A percentile compares a stretch with the other conserved stretches of the same genome.
phyloP scores from a whole-genome alignment of 306 rosid species.

The Cotoneaster glaucophyllus region DNA sequence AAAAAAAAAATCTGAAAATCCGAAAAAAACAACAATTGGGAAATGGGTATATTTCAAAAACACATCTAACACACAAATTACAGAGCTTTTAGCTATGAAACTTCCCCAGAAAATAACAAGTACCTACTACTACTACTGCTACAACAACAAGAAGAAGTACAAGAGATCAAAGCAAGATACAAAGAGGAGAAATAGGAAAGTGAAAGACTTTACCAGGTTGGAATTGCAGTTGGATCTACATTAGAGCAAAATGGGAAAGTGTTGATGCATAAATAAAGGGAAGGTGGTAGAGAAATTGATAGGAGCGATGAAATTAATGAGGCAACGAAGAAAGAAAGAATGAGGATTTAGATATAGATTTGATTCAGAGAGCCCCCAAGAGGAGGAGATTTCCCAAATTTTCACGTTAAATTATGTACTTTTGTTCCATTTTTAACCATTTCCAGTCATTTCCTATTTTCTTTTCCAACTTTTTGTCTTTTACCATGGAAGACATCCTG shows the following conservation, averaged over 20 bases:
- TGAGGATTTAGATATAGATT: slow-evolving; percentile 19
- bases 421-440: neutral
- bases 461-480: neutral
- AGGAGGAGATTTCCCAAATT: slow-evolving; percentile 1
- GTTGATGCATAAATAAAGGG: neutral
- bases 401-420: neutral
- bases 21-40: neutral
- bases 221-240: slow-evolving; percentile 24
- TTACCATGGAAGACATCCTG: neutral
- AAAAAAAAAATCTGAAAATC: neutral
- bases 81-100: neutral
- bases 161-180: slow-evolving; percentile 11
- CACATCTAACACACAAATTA: neutral
- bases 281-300: slow-evolving; percentile 1
- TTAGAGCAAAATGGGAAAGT: neutral
- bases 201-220: slow-evolving; percentile 10
- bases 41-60: slow-evolving; percentile 13
- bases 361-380: slow-evolving; percentile 15
- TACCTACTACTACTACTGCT: neutral
- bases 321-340: neutral
- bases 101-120: neutral
- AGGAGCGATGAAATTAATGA: neutral
- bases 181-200: neutral
- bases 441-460: neutral
- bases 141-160: neutral